Evolutionary conservation across 306 rosid species (phyloP), one percentile per base, ranked within the genome.

Genomic region (Cucurbita argyrosperma): DNA sequence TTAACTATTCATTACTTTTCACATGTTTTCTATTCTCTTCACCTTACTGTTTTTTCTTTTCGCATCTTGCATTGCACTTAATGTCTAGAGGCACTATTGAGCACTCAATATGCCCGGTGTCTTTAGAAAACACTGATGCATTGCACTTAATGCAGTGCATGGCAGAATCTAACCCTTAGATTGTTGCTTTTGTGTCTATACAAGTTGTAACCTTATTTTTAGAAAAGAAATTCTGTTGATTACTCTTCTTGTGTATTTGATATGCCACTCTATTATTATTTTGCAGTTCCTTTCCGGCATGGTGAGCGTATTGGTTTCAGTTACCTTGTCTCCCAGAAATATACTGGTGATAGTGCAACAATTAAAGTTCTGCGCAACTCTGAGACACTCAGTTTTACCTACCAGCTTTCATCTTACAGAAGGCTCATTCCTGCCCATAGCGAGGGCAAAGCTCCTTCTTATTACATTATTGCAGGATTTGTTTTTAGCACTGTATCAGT

Each of bases 271-370:
- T 76, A 5, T 51, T 30, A 38, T 67, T 55, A 56, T 74, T 76
- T 79, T 84, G 64, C 80, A 81, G 81, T 87, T 76, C 83, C 96
- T 77, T 95, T 95, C 78, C 89, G 99, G 79, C 96, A 87, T 68
- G 96, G 97, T 58, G 99, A 91, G 78, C 97, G 96, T 83, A 95
- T 91, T 72, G 97, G 97, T 64, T 95, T 95, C 79, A 95, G 97
- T 78, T 76, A 82, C 76, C 86, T 90, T 46, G 84, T 84, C 68
- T 84, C 92, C 68, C 84, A 77, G 58, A 77, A 79, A 60, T 86
- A 83, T 60, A 80, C 80, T 19, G 88, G 87, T 70, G 88, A 80
- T 74, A 74, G 76, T 82, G 88, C 92, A 42, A 79, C 75, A 11
- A 81, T 94, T 74, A 85, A 82, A 87, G 91, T 94, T 71, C 75